These are phyloP conservation scores for Furcasterigmium furcatum DNA, from an alignment of 2,329 filamentous ascomycete genomes.

Conservation along the genomic window DNA sequence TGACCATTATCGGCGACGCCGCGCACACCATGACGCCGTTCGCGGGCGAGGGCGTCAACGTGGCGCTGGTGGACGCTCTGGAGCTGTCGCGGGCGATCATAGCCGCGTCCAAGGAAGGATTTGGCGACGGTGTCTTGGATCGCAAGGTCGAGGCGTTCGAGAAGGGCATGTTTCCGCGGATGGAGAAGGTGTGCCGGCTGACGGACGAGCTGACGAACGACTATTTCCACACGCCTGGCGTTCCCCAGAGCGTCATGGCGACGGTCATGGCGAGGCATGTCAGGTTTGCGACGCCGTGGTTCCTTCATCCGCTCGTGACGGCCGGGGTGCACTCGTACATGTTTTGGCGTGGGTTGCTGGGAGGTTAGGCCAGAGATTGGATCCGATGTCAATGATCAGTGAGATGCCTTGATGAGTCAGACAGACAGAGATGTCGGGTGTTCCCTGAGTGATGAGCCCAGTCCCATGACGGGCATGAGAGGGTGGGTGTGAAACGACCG, in stretches of 20 bases:
- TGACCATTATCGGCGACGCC: conserved; percentile 57
- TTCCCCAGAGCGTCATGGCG: conserved; percentile 39
- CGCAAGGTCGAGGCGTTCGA: conserved; percentile 30
- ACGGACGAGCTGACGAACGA: conserved; percentile 41
- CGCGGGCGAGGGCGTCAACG: conserved; percentile 58
- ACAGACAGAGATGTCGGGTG: too few species aligned
- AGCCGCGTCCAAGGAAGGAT: conserved; percentile 16
- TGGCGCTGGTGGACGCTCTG: conserved; percentile 51
- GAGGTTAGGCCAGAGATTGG: conserved; percentile 3
- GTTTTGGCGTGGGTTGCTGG: conserved; percentile 15
- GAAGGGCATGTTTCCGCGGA: conserved; percentile 32
- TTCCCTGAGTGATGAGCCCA: too few species aligned
- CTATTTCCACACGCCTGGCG: conserved; percentile 44
- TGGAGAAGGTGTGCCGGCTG: conserved; percentile 32
- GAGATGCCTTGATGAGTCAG: too few species aligned
- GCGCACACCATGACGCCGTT: conserved; percentile 58
- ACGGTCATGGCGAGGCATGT: conserved; percentile 25
- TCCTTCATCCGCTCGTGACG: conserved; percentile 24
- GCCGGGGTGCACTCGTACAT: conserved; percentile 22
- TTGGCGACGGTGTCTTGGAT: conserved; percentile 22
- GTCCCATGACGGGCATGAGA: too few species aligned
- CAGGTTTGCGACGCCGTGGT: conserved; percentile 22
- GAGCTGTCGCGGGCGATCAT: conserved; percentile 42
- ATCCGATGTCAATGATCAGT: too few species aligned
- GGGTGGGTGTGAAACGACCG: conserved; percentile 1